Evolutionary conservation across 495 filamentous ascomycete genomes (phyloP).

Genomic region (Penicillium chermesinum): DNA sequence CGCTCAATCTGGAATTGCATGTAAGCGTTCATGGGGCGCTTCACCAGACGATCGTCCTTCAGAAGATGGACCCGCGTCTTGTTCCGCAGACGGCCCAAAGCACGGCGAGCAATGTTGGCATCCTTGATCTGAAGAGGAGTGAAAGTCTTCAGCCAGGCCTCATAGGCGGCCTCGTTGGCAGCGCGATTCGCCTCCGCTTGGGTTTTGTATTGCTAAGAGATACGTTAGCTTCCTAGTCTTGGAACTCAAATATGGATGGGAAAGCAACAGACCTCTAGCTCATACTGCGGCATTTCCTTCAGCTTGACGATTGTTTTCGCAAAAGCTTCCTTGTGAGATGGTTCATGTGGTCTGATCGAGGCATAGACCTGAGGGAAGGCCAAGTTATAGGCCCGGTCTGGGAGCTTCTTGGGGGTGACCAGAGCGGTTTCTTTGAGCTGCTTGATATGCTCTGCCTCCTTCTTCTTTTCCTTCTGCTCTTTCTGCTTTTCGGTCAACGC

Average conservation of each 20-base stretch:
- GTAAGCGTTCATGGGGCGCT: conserved; percentile 36
- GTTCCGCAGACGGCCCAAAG: conserved; percentile 31
- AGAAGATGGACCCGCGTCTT: conserved; percentile 22
- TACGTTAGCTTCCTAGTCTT: conserved; percentile 10
- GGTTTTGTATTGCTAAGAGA: conserved; percentile 42
- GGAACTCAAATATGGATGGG: not conserved
- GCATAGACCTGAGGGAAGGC: conserved; percentile 18
- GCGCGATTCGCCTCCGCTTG: conserved; percentile 45
- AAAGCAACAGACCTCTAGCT: conserved; percentile 31
- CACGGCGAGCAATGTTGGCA: conserved; percentile 59
- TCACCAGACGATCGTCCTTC: conserved; percentile 57
- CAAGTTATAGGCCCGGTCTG: conserved; percentile 14
- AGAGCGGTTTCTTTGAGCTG: conserved; percentile 33
- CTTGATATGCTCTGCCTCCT: conserved; percentile 17
- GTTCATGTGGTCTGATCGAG: conserved; percentile 3
- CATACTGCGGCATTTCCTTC: conserved; percentile 19
- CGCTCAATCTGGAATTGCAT: conserved; percentile 45
- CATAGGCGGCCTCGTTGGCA: conserved; percentile 39
- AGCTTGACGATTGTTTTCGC: conserved; percentile 14
- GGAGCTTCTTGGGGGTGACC: conserved; percentile 24
- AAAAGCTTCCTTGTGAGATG: conserved; percentile 7
- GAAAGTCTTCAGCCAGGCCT: conserved; percentile 56
- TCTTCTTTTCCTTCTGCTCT: conserved; percentile 15
- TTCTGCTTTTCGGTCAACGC: conserved; percentile 25
- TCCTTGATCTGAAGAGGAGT: conserved; percentile 51